These are phyloP conservation scores for Mycena polygramma DNA, from an alignment of 768 basidiomycete species.

Conservation along the genomic window DNA sequence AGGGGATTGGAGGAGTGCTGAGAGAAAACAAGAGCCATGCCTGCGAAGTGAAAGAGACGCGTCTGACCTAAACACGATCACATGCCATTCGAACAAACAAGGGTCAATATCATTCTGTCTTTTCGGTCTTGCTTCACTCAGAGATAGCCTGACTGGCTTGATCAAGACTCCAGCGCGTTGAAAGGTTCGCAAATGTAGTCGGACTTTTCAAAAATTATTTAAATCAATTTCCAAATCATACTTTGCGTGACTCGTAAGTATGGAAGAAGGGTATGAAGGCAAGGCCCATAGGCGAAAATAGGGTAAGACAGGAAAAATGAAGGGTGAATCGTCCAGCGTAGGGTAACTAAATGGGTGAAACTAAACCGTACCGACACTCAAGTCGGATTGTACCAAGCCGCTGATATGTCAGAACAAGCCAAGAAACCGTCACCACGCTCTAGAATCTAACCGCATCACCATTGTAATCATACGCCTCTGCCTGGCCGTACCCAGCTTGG, in stretches of 20 bases:
- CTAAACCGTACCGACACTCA: not conserved
- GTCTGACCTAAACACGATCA: constrained; percentile 21
- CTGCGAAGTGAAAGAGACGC: not conserved
- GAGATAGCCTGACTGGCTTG: too few species aligned
- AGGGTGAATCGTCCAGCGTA: constrained; percentile 35
- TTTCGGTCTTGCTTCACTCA: too few species aligned
- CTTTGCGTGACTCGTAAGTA: constrained; percentile 25
- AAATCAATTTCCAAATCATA: constrained; percentile 21
- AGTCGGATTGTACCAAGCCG: constrained; percentile 15
- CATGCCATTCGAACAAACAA: not conserved
- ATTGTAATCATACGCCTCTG: constrained; percentile 54
- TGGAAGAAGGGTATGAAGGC: constrained; percentile 25
- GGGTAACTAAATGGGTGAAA: constrained; percentile 32
- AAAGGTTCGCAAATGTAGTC: too few species aligned
- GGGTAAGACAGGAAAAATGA: not conserved
- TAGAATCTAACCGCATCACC: constrained; percentile 37
- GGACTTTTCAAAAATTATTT: not conserved
- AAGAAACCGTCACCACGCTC: constrained; percentile 23
- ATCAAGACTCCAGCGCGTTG: too few species aligned
- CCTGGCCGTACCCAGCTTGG: constrained; percentile 58
- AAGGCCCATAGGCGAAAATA: constrained; percentile 19
- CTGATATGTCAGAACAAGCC: constrained; percentile 7
- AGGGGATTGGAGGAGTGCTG: constrained; percentile 84
- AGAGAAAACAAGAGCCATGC: constrained; percentile 53
- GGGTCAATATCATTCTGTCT: not conserved